Base-by-base conservation (phyloP, 2,329 filamentous ascomycete species). In the Xylariales sp. region DNA sequence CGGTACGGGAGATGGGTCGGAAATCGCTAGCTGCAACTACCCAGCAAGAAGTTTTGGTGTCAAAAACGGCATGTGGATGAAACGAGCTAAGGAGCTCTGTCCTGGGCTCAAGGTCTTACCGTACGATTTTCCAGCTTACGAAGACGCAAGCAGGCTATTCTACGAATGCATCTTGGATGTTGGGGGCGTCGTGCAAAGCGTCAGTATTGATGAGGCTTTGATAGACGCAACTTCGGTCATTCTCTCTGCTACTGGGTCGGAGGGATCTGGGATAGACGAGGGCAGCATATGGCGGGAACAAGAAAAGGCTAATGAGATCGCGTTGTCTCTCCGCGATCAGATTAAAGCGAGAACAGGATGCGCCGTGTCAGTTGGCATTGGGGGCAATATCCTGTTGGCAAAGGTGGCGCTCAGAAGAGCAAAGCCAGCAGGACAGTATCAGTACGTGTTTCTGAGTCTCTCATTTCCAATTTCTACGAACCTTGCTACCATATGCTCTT, bases 41-140 rank as follows among this genome's bases (percentile, higher is more conserved):
- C 90, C 91, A 23, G 96, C 97, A 6, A 89, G 96, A 45, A 86
- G 88, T 39, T 96, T 90, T 73, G 95, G 95, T 0, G 86, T 99
- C 62, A 97, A 94, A 77, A 99, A 99, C 73, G 97, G 97, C 45
- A 99, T 98, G 96, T 99, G 97, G 96, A 98, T 99, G 95, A 97
- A 95, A 78, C 86, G 87, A 41, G 96, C 96, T 0, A 84, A 91
- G 67, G 91, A 96, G 72, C 79, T 96, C 18, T 99, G 94, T 76
- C 91, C 95, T 0, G 89, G 93, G 28, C 83, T 99, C 18, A 94
- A 97, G 73, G 90, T 98, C 1, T 78, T 99, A n/a, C 93, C 94
- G 0, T 99, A 99, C 74, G 94, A 99, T 76, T 99, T 98, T 76
- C 91, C 92, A 1, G 95, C 90, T 0, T 99, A 99, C 73, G 96